Base-by-base conservation (phyloP, 345 rosid genomes). In the Aethionema arabicum region DNA sequence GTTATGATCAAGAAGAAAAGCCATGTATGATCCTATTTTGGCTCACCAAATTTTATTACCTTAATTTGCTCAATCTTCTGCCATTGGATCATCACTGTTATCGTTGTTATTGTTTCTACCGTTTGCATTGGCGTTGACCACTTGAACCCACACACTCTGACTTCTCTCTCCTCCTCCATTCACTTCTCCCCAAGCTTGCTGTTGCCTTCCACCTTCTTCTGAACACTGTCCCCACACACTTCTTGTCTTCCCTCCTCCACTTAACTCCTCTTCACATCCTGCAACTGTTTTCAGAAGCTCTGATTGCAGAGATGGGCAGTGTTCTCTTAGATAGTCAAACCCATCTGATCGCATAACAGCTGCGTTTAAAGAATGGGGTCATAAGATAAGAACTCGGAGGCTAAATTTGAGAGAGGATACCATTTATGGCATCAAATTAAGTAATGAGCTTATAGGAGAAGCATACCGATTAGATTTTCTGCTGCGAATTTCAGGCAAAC, bases 401-500 rank as follows among this genome's bases (percentile, higher is more conserved):
- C n/a, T n/a, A n/a, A n/a, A n/a, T n/a, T n/a, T n/a, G n/a, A n/a
- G n/a, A n/a, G n/a, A n/a, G 27, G 27, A 21, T 21, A 21, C 27
- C 36, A 33, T 41, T 29, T 3, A 14, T 5, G 8, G 29, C 13
- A 15, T 40, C 63, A 63, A 42, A 10, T 40, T 57, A 30, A 59
- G 41, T 41, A 13, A 38, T 29, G 65, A 21, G 14, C 44, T 30
- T 5, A 10, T 15, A 14, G 29, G 30, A 67, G 56, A 59, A 68
- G 65, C 79, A 31, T 78, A 91, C 98, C 92, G 27, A 79, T 71
- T 4, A 86, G 96, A 83, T 91, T 88, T 60, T 91, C 96, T 39
- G 95, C 98, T 55, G 96, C 85, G 67, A 91, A 91, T 77, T 83
- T 88, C 54, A 91, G 77, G 77, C 95, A 91, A 46, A 88, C 75